Conservation (phyloP, 2,329 filamentous ascomycete genomes). For the Colletotrichum plurivorum region DNA sequence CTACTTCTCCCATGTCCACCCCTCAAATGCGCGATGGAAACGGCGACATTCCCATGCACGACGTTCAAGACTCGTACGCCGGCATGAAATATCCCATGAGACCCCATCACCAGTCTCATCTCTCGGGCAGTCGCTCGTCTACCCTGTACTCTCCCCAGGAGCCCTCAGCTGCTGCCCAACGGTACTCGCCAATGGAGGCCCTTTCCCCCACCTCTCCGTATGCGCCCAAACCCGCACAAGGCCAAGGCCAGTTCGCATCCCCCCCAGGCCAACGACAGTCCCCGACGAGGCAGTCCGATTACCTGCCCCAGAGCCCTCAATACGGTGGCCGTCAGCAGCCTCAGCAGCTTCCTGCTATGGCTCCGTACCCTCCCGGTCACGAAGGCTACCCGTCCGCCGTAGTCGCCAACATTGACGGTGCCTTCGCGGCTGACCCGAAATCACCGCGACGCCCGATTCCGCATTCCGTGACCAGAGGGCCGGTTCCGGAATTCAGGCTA, state of each 20-base stretch:
- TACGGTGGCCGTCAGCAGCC: conserved; percentile 63
- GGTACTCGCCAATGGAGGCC: conserved; percentile 96
- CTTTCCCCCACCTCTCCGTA: conserved; percentile 87
- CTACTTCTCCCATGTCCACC: conserved; percentile 70
- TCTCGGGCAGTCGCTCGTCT: conserved; percentile 64
- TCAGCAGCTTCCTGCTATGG: conserved; percentile 82
- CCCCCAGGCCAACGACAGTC: conserved; percentile 78
- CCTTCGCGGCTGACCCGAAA: conserved; percentile 71
- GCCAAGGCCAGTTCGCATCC: conserved; percentile 62
- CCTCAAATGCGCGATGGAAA: conserved; percentile 78
- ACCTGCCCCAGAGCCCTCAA: conserved; percentile 72
- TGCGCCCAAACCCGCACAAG: conserved; percentile 71
- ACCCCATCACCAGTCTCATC: conserved; percentile 82
- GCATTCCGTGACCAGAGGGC: conserved; percentile 68
- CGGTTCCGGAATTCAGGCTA: conserved; percentile 90
- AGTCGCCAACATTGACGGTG: conserved; percentile 78
- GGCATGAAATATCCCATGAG: conserved; percentile 89
- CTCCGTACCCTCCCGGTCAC: conserved; percentile 76
- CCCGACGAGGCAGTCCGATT: conserved; percentile 78
- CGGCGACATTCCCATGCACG: conserved; percentile 88
- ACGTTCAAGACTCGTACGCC: conserved; percentile 85
- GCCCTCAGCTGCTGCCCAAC: conserved; percentile 85
- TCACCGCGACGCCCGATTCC: conserved; percentile 66
- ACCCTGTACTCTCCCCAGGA: conserved; percentile 83
- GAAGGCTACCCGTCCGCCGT: conserved; percentile 82